Base-by-base conservation (phyloP, 1,284 basidiomycete species). In the Gymnopus androsaceus region DNA sequence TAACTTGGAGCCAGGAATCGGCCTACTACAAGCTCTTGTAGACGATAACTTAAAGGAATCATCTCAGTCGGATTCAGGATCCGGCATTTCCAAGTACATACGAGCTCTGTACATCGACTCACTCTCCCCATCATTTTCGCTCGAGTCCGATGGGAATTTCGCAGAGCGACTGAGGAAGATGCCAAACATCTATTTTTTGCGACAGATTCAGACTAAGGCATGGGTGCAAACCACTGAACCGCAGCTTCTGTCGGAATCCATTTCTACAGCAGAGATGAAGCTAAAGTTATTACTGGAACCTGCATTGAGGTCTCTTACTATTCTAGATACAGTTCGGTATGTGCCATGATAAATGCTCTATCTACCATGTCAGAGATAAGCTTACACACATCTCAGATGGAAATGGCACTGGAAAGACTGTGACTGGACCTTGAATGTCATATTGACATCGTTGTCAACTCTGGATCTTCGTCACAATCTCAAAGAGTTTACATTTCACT, bases 61-160 rank as follows among this genome's bases (percentile, higher is more conserved):
- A n/a, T 23, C 30, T 8, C 9, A 23, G 27, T n/a, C 27, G 15
- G 15, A 36, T 19, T 30, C 42, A 30, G 3, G 14, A 12, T 4
- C 40, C 11, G 44, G 15, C 27, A 36, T 37, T 33, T 37, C 45
- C 7, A 44, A 27, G 15, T 17, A 40, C 45, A 34, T 54, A 17
- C 45, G 36, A 17, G 48, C 53, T 17, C 44, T 54, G 12, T 23
- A 48, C 27, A 48, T 54, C 28, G 44, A 48, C 15, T 38, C 53
- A 5, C 36, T 54, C 14, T 47, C 53, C 9, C 53, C 53, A 4
- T 36, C 41, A 2, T 36, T 34, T 27, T 53, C 30, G 25, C 31
- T 31, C 17, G 44, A 46, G 28, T 42, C 51, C 11, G 41, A 53
- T 8, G 11, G 8, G n/a, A 42, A 53, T 3, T 53, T 53, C 27